Percentiles rank a stretch among this genome's conserved stretches.
These are phyloP conservation scores for Eragrostis tef DNA, from an alignment of 202 grass and related monocot genomes.

Conservation along the genomic window DNA sequence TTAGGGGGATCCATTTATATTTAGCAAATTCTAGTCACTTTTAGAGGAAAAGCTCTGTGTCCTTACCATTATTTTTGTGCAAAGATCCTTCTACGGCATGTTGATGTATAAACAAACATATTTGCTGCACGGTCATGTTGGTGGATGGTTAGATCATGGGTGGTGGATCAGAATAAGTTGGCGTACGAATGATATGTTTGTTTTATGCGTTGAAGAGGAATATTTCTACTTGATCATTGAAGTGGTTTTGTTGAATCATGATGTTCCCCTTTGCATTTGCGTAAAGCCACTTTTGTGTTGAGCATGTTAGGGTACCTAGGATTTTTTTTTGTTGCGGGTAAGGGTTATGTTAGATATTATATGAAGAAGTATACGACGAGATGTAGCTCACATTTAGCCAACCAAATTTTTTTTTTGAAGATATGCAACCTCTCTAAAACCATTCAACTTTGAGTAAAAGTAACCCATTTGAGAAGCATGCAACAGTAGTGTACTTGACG, in stretches of 20 bases:
- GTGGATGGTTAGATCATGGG: conserved; percentile 42
- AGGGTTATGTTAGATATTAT: not conserved
- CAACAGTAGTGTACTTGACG: not conserved
- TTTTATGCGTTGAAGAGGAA: conserved; percentile 33
- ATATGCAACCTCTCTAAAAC: not conserved
- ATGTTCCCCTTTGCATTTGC: conserved; percentile 34
- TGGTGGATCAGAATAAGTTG: conserved; percentile 11
- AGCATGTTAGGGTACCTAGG: conserved; percentile 13
- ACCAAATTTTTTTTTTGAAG: conserved; percentile 5
- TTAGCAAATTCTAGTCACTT: not conserved
- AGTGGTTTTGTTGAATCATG: conserved; percentile 46
- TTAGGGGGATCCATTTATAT: not conserved
- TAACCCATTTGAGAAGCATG: not conserved
- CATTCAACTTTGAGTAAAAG: not conserved
- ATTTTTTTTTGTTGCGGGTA: too few relatives aligned
- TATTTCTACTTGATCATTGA: conserved; percentile 37
- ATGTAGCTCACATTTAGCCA: conserved; percentile 18
- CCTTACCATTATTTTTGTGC: not conserved
- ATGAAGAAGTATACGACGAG: conserved; percentile 2
- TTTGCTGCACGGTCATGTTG: not conserved
- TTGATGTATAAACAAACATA: conserved; percentile 33
- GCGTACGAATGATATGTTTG: conserved; percentile 26
- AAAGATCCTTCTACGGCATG: not conserved
- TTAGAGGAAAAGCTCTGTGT: not conserved
- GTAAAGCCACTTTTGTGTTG: conserved; percentile 26